These are phyloP conservation scores for Colletotrichum salicis DNA, from an alignment of 2,329 filamentous ascomycete species.

Conservation along the genomic window DNA sequence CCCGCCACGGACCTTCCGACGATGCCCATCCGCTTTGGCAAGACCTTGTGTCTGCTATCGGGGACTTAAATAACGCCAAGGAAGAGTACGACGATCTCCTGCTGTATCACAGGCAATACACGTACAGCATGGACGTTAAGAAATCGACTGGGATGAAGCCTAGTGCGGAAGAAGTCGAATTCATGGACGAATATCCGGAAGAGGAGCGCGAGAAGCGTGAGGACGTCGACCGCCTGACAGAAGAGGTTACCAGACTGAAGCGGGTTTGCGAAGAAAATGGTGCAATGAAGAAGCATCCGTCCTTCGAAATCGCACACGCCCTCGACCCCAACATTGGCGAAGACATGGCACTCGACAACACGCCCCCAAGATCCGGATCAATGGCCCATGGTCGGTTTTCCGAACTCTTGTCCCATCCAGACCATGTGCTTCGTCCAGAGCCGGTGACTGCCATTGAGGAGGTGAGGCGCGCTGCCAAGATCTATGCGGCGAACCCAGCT, in stretches of 20 bases:
- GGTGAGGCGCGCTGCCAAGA: conserved; percentile 49
- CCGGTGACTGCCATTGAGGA: conserved; percentile 55
- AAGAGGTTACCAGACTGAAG: conserved; percentile 48
- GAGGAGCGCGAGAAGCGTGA: conserved; percentile 47
- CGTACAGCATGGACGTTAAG: conserved; percentile 50
- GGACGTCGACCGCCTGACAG: conserved; percentile 47
- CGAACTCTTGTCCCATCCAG: conserved; percentile 60
- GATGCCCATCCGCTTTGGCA: conserved; percentile 60
- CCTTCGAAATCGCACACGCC: conserved; percentile 51
- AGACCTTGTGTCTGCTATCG: conserved; percentile 54
- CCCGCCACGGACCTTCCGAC: conserved; percentile 46
- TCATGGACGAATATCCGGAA: conserved; percentile 54
- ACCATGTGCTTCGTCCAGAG: conserved; percentile 52
- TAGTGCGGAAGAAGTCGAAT: conserved; percentile 53
- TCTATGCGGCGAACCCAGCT: conserved; percentile 49
- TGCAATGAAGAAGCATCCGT: conserved; percentile 55
- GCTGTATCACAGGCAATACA: conserved; percentile 49
- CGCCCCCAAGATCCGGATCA: conserved; percentile 39
- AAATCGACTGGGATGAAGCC: conserved; percentile 42
- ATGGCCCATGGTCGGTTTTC: conserved; percentile 55
- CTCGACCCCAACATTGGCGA: conserved; percentile 52
- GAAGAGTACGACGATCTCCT: conserved; percentile 59
- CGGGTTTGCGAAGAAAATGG: conserved; percentile 52
- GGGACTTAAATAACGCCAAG: conserved; percentile 57
- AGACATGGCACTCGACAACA: conserved; percentile 54